Evolutionary conservation across 2,329 filamentous ascomycete genomes (phyloP).

Genomic region (Endoconidiophora laricicola): DNA sequence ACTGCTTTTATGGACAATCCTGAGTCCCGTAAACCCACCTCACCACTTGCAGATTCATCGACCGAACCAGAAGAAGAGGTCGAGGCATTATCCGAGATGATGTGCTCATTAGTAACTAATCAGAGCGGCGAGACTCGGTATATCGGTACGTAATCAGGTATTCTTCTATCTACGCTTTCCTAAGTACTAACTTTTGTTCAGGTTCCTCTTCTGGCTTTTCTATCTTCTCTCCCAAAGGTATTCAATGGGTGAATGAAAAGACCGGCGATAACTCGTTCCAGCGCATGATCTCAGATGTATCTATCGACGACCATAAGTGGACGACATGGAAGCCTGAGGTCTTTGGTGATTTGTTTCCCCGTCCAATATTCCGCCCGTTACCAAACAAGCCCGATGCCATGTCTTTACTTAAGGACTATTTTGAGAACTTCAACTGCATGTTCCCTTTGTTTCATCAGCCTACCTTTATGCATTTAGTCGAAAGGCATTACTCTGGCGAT

Average conservation of each 20-base stretch:
- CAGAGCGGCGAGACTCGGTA: slow-evolving; percentile 89
- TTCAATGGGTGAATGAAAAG: slow-evolving; percentile 96
- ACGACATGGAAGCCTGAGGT: slow-evolving; percentile 97
- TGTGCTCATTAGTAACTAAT: slow-evolving; percentile 95
- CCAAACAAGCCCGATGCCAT: slow-evolving; percentile 77
- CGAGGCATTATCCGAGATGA: slow-evolving; percentile 86
- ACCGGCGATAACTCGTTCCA: slow-evolving; percentile 93
- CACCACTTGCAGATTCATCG: slow-evolving; percentile 19
- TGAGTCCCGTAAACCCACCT: slow-evolving; percentile 18
- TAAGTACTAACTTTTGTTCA: slow-evolving; percentile 20
- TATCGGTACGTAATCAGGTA: slow-evolving; percentile 46
- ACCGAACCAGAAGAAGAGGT: slow-evolving; percentile 49
- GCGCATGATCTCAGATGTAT: slow-evolving; percentile 83
- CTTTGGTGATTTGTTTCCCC: slow-evolving; percentile 79
- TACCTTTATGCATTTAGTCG: slow-evolving; percentile 94
- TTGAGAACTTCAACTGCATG: slow-evolving; percentile 98
- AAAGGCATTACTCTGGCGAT: slow-evolving; percentile 80
- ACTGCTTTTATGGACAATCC: slow-evolving; percentile 15
- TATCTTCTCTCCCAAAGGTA: slow-evolving; percentile 95
- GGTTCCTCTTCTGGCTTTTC: slow-evolving; percentile 95
- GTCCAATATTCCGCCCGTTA: slow-evolving; percentile 66
- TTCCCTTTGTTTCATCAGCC: slow-evolving; percentile 95
- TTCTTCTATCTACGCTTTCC: no score
- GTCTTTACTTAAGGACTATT: slow-evolving; percentile 81
- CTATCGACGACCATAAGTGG: slow-evolving; percentile 87